Evolutionary conservation across 225 moss, liverwort and hornwort species (phyloP).

Genomic region (Sphagnum contortum): DNA sequence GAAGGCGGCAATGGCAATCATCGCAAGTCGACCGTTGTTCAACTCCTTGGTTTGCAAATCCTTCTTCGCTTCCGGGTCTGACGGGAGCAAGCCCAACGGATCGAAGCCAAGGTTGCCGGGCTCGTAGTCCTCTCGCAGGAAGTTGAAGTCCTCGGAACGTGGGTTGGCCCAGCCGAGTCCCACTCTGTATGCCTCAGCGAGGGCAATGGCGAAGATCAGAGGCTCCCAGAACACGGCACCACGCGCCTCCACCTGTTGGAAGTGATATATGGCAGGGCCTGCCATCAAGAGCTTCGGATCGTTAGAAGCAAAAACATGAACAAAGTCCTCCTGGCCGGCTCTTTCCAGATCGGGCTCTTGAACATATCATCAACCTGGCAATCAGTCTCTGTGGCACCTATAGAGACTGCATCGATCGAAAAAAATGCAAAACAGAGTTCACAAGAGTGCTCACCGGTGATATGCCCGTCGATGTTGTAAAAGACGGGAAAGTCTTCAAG

Average conservation of each 20-base stretch:
- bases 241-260: constrained; percentile 72
- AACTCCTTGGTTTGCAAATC: constrained; percentile 51
- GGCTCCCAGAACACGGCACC: constrained; percentile 69
- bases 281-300: not conserved
- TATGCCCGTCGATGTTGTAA: constrained; percentile 45
- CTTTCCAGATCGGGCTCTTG: no score
- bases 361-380: no score
- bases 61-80: constrained; percentile 32
- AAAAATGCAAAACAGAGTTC: no score
- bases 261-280: constrained; percentile 68
- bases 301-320: no score
- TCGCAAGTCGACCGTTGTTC: constrained; percentile 72
- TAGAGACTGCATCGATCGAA: no score
- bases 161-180: constrained; percentile 59
- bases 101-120: constrained; percentile 77
- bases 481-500: constrained; percentile 47
- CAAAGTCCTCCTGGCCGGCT: no score
- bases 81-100: constrained; percentile 50
- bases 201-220: constrained; percentile 29
- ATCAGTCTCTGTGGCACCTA: no score
- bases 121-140: constrained; percentile 50
- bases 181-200: constrained; percentile 48
- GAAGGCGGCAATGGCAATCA: constrained; percentile 72
- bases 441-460: constrained; percentile 18
- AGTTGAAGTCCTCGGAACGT: constrained; percentile 37